Percentiles rank a stretch among this genome's conserved stretches.
These are phyloP conservation scores for Artemisia tridentata DNA, from an alignment of 129 eudicot species.

Conservation along the genomic window DNA sequence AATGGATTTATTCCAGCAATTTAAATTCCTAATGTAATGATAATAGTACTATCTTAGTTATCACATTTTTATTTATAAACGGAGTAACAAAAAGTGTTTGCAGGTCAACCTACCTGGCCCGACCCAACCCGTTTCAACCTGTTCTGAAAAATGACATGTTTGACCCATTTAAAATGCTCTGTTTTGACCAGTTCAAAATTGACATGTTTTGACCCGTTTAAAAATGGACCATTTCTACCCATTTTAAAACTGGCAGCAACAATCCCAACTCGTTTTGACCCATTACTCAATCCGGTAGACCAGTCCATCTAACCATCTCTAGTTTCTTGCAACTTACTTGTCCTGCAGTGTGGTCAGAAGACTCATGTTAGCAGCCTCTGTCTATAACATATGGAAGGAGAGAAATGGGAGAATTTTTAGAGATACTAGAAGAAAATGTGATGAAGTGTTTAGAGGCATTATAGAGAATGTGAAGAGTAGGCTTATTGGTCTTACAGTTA, in stretches of 20 bases:
- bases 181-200: too few species aligned
- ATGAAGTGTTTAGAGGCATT: too few species aligned
- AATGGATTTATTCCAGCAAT: background rate
- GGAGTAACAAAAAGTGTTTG: background rate
- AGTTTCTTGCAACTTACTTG: slow-evolving; percentile 47
- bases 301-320: background rate
- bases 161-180: too few species aligned
- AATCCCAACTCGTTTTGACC: background rate
- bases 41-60: background rate
- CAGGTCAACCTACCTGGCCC: background rate
- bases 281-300: background rate
- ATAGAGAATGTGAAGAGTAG: too few species aligned
- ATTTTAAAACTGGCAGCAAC: too few species aligned
- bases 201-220: background rate
- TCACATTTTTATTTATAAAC: background rate
- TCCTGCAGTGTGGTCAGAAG: too few species aligned
- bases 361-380: too few species aligned
- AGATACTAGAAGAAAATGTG: too few species aligned
- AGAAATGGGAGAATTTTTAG: too few species aligned
- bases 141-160: background rate
- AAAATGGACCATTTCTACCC: background rate
- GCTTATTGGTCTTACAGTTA: too few species aligned
- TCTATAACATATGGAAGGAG: too few species aligned
- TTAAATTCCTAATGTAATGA: background rate
- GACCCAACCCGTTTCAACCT: background rate